Percentiles rank a stretch among this genome's conserved stretches.
These are phyloP conservation scores for Kwoniella sp. DNA, from an alignment of 768 basidiomycete genomes.

Conservation along the genomic window DNA sequence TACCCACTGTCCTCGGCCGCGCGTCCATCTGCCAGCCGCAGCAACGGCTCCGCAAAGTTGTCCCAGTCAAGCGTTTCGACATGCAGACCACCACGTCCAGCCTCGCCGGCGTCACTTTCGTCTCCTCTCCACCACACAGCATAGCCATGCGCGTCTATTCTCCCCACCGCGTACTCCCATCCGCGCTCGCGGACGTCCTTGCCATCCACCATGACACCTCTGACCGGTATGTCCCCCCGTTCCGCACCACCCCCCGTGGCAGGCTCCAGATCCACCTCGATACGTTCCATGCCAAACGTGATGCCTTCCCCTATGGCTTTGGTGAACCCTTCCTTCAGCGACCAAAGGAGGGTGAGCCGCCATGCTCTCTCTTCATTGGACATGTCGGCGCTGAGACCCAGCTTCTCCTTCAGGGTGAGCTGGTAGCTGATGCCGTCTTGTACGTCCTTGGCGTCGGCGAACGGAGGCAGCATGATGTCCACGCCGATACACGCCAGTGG, in stretches of 20 bases:
- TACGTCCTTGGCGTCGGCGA: constrained; percentile 12
- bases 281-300: constrained; percentile 32
- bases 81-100: background rate
- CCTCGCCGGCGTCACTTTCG: background rate
- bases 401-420: constrained; percentile 19
- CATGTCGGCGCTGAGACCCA: background rate
- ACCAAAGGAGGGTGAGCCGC: constrained; percentile 28
- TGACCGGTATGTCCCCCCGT: background rate
- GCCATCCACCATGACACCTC: constrained; percentile 16
- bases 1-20: too few species aligned
- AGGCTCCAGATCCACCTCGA: constrained; percentile 20
- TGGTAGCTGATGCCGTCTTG: constrained; percentile 27
- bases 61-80: constrained; percentile 15
- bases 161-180: constrained; percentile 14
- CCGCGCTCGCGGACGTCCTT: constrained; percentile 14
- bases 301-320: constrained; percentile 42
- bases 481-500: constrained; percentile 23
- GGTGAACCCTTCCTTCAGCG: constrained; percentile 36
- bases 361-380: constrained; percentile 10
- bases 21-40: constrained; percentile 3
- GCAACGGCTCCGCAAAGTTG: constrained; percentile 13
- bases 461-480: constrained; percentile 25
- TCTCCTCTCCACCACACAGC: constrained; percentile 25
- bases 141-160: constrained; percentile 15
- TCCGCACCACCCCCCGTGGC: background rate